Percentiles rank a stretch among this genome's conserved stretches.
Evolutionary conservation across 805 yeast species (phyloP).

Genomic region (Kodamaea lidongshanica): DNA sequence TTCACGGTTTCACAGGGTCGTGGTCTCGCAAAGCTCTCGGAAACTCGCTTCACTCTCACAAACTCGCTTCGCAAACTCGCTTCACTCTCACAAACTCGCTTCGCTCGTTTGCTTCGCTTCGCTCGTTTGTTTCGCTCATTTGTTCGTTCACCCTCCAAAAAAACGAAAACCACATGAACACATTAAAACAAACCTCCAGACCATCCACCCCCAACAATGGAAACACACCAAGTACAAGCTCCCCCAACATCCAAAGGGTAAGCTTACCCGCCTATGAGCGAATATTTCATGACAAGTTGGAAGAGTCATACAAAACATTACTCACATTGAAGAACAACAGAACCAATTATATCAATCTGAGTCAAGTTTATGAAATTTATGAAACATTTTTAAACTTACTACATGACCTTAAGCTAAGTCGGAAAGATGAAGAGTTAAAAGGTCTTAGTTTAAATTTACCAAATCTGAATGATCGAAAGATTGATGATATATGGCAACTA

Average conservation of each 20-base stretch:
- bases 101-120: no score
- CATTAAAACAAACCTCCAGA: no score
- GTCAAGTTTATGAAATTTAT: conserved; percentile 58
- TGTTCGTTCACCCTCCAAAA: no score
- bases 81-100: no score
- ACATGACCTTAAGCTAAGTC: conserved; percentile 46
- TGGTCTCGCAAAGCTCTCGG: no score
- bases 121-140: no score
- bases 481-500: conserved; percentile 87
- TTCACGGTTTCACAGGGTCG: no score
- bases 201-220: conserved; percentile 11
- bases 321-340: conserved; percentile 53
- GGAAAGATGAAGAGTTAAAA: conserved; percentile 42
- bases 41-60: no score
- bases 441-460: conserved; percentile 35
- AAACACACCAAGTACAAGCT: neutral
- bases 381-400: conserved; percentile 50
- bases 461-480: conserved; percentile 59
- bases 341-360: conserved; percentile 56
- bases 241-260: conserved; percentile 5
- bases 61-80: no score
- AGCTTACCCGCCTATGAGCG: conserved; percentile 36
- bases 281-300: conserved; percentile 24
- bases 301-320: conserved; percentile 21
- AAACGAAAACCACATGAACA: no score